Base-by-base conservation (phyloP, 768 basidiomycete genomes). In the Vararia minispora region DNA sequence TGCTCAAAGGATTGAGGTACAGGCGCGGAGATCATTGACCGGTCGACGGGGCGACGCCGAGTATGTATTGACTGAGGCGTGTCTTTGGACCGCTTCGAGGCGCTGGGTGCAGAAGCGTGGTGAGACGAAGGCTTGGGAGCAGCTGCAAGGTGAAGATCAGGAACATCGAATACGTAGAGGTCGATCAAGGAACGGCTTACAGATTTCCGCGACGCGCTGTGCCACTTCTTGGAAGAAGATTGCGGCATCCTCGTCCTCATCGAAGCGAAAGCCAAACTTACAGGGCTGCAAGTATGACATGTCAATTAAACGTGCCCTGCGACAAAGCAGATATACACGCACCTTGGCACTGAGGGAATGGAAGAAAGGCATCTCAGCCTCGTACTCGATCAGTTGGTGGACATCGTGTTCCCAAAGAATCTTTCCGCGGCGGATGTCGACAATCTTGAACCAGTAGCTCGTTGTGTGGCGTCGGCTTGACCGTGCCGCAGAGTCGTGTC, bases 311-410 rank as follows among this genome's bases (percentile, higher is more conserved):
- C 18, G 20, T 26, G 16, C 11, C 12, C 28, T 12, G 13, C 22
- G 17, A 23, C 16, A 26, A 21, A 20, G 13, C 5, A 32, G 21
- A 17, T 11, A 31, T 20, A 20, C 40, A 66, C 85, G 54, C 52
- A 92, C 91, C 62, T 81, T 74, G 28, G 85, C 86, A 32, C 78
- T 74, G 59, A 94, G 92, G 27, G 78, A 70, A 58, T 97, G 89
- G 61, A 95, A 95, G 64, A 94, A 94, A 2, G 88, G 84, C 40
- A 82, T 74, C 57, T 95, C 89, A 48, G 80, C 69, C 49, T 73
- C 70, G 56, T 92, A 97, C 37, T 77, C 69, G 49, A 80, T 70
- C 33, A 62, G 60, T 31, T 62, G 60, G 1, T 74, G 73, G 38
- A 82, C 63, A 43, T 70, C 70, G 60, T 82, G 79, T 56, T 71